Evolutionary conservation across 768 basidiomycete genomes (phyloP), one percentile per base, ranked within the genome.

Genomic region (Leucosporidium scottii): DNA sequence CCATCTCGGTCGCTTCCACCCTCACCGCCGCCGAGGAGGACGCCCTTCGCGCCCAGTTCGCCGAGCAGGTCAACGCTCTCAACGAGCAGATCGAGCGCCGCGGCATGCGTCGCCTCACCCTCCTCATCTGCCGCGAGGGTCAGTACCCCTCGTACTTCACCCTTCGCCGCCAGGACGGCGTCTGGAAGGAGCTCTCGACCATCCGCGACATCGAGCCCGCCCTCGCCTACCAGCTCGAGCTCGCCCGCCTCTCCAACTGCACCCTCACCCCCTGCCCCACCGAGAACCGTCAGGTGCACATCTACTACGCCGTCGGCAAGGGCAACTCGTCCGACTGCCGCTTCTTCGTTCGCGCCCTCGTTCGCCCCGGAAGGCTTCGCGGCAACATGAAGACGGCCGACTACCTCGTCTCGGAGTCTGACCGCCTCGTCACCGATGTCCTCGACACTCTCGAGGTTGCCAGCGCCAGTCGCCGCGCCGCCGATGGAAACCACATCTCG

Each of bases 151-250:
- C 89, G 75, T 98, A 93, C 83, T 91, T 86, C 82, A 98, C 96
- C 59, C 80, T 98, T 21, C 87, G 94, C 64, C 85, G 87, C 61
- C 83, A 85, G 51, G 78, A 77, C 49, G 86, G 84, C 20, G 78
- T 79, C 21, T 99, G 96, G 96, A 84, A 82, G 59, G 96, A 99
- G 82, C 91, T 98, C 78, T 86, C 91, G 77, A 88, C 93, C 20
- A 94, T 99, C 78, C 89, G 96, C 78, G 96, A 98, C 81, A 93
- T 96, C 67, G 96, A 99, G 78, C 96, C 96, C 27, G 96, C 96
- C 30, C 83, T 98, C 51, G 96, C 96, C 36, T 97, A 91, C 85
- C 96, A 98, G 80, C 84, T 99, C 60, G 96, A 99, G 78, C 87
- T 99, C 68, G 90, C 88, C 78, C 91, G 96, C 56, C 84, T 99